Evolutionary conservation across 345 rosid genomes (phyloP), one percentile per base, ranked within the genome.

Genomic region (Hypericum androsaemum): DNA sequence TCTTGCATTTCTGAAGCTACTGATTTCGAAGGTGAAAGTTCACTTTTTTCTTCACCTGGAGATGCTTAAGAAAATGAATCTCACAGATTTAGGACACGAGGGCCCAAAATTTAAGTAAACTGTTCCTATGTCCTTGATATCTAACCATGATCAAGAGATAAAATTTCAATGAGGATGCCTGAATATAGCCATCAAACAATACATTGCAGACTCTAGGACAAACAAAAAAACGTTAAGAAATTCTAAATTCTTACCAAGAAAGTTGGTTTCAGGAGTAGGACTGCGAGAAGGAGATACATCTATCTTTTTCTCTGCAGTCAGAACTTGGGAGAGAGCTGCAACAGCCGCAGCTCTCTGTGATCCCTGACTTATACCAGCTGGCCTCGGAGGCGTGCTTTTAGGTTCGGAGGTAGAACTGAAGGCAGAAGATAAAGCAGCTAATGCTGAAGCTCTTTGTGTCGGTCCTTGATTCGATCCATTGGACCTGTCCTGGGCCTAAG

Each of bases 281-380:
- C 76, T 75, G 53, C 58, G 75, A 7, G 75, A 59, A 43, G 99
- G 94, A 60, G 95, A 81, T 54, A 51, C 56, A 60, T 77, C 92
- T 5, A 79, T 75, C 66, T 75, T 86, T 74, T 75, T 75, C 64
- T 92, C 98, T 45, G 90, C 94, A 41, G 81, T 73, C 60, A 92
- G 97, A 68, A 81, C 97, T 42, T 74, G 70, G 7, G 97, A 92
- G 61, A 92, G 90, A 62, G 97, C 98, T 42, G 98, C 98, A 36
- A 88, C 73, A 48, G 98, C 98, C 53, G 98, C 97, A 45, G 94
- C 88, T 75, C 90, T 83, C 71, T 92, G 98, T 39, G 96, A 80
- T 46, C 83, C 89, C 60, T 71, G 79, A 52, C 77, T 63, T 9
- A 49, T 6, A 50, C 72, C 60, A 52, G 72, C 55, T 59, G 78